Conservation (phyloP, 78 protist genomes). For the Reticulomyxa filosa region DNA sequence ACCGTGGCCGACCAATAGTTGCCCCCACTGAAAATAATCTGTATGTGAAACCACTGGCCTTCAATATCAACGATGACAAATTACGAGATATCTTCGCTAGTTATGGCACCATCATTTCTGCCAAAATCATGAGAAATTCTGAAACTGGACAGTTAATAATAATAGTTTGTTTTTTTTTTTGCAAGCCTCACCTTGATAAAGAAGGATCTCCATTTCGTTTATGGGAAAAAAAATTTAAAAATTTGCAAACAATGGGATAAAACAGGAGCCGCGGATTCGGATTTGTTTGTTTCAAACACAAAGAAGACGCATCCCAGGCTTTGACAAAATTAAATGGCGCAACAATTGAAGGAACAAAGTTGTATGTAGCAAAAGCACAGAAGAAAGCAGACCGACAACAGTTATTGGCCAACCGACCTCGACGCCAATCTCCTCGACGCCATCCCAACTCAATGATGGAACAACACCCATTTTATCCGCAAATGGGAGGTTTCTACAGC, state of each 20-base stretch:
- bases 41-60: slow-evolving; percentile 88
- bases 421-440: background rate
- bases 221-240: no score
- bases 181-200: no score
- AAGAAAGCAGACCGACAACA: slow-evolving; percentile 50
- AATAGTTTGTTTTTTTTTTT: no score
- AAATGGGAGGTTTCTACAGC: no score
- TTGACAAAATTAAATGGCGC: slow-evolving; percentile 77
- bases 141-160: no score
- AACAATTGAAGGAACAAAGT: slow-evolving; percentile 58
- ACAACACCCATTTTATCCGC: no score
- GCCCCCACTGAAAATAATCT: slow-evolving; percentile 65
- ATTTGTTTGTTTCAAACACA: slow-evolving; percentile 69
- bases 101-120: slow-evolving; percentile 75
- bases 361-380: slow-evolving; percentile 83
- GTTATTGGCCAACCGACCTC: background rate
- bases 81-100: slow-evolving; percentile 45
- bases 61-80: slow-evolving; percentile 54
- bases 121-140: slow-evolving; percentile 70
- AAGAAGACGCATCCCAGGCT: slow-evolving; percentile 84
- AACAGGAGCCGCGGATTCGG: slow-evolving; percentile 73
- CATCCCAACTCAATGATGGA: background rate
- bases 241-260: no score
- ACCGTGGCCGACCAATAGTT: no score
- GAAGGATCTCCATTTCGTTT: no score